These are phyloP conservation scores for Begonia masoniana DNA, from an alignment of 306 rosid species.

Conservation along the genomic window DNA sequence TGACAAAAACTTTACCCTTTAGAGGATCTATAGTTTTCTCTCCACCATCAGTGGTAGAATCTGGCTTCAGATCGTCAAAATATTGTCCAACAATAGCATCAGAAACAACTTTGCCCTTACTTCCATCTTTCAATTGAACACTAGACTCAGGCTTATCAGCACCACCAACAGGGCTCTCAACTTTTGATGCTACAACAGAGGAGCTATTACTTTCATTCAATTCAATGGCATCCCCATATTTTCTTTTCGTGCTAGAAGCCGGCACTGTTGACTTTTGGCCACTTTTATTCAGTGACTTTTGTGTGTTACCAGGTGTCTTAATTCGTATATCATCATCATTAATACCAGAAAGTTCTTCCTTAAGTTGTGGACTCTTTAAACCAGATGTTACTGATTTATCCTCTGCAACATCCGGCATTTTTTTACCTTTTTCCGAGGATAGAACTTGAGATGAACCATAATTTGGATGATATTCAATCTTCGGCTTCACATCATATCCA, in stretches of 20 bases:
- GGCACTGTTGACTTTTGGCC: slow-evolving; percentile 42
- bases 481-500: slow-evolving; percentile 30
- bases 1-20: slow-evolving; percentile 22
- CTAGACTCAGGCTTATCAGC: slow-evolving; percentile 27
- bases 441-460: slow-evolving; percentile 33
- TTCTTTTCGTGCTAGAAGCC: slow-evolving; percentile 35
- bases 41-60: slow-evolving; percentile 23
- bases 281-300: slow-evolving; percentile 23
- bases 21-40: slow-evolving; percentile 30
- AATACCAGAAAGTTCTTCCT: slow-evolving; percentile 14
- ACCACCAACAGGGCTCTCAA: slow-evolving; percentile 15
- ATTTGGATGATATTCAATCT: slow-evolving; percentile 20
- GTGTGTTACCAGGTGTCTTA: slow-evolving; percentile 27
- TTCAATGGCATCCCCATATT: slow-evolving; percentile 31
- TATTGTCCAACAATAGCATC: slow-evolving; percentile 22
- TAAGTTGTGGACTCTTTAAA: slow-evolving; percentile 6
- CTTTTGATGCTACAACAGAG: slow-evolving; percentile 28
- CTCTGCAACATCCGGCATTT: slow-evolving; percentile 21
- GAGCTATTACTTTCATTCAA: slow-evolving; percentile 25
- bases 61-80: slow-evolving; percentile 27
- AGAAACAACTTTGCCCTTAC: slow-evolving; percentile 27
- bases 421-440: slow-evolving; percentile 34
- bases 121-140: slow-evolving; percentile 34
- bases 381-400: slow-evolving; percentile 24
- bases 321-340: slow-evolving; percentile 24